A percentile compares a stretch with the other conserved stretches of the same genome.
Conservation (phyloP, 2,329 filamentous ascomycete genomes). For the Cladosporium sp. region DNA sequence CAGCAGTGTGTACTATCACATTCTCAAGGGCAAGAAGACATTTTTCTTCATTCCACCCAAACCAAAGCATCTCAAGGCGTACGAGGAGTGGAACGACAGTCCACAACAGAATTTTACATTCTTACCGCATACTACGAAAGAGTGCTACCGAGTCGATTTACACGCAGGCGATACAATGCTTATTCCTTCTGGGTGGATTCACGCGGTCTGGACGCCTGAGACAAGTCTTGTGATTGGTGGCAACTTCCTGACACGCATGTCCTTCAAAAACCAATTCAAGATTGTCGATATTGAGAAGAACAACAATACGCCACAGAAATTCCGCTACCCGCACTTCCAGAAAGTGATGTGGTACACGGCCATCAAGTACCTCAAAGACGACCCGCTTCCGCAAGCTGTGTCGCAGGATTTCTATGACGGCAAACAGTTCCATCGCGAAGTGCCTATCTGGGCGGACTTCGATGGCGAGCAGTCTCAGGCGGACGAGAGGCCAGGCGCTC, state of each 20-base stretch:
- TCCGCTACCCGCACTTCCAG: constrained; percentile 64
- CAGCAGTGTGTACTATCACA: constrained; percentile 67
- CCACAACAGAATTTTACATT: constrained; percentile 63
- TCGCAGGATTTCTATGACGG: constrained; percentile 52
- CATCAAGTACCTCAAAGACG: constrained; percentile 59
- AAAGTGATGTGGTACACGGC: constrained; percentile 65
- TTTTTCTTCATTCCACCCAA: constrained; percentile 69
- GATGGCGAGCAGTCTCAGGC: constrained; percentile 47
- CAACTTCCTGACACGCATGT: constrained; percentile 62
- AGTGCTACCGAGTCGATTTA: constrained; percentile 63
- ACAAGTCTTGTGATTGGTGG: constrained; percentile 67
- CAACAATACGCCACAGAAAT: constrained; percentile 61
- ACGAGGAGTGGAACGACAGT: constrained; percentile 66
- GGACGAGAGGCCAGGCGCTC: constrained; percentile 44
- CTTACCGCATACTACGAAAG: constrained; percentile 59
- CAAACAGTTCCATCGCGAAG: constrained; percentile 51
- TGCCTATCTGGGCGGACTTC: constrained; percentile 56
- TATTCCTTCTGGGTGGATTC: constrained; percentile 68
- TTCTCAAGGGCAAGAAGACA: constrained; percentile 63
- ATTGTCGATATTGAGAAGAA: constrained; percentile 62
- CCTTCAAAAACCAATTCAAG: constrained; percentile 63
- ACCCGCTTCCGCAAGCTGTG: constrained; percentile 57
- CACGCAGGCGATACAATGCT: constrained; percentile 65
- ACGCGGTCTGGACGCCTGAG: constrained; percentile 65
- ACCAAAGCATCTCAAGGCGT: constrained; percentile 63